Base-by-base conservation (phyloP, 2,329 filamentous ascomycete species). In the Arthrobotrys entomopaga region DNA sequence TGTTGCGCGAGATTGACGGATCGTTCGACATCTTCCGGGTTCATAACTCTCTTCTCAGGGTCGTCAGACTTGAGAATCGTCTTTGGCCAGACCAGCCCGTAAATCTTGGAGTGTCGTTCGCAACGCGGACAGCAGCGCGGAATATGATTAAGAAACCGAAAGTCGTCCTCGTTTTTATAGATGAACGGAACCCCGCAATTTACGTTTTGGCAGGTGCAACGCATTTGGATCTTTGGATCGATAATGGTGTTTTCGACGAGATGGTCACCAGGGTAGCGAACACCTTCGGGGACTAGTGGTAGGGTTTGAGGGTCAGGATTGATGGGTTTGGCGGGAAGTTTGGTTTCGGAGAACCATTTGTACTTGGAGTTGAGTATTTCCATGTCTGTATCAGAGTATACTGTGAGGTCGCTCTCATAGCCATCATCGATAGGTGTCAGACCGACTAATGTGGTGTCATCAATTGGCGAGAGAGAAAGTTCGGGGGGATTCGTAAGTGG, bases 21-120 rank as follows among this genome's bases (percentile, higher is more conserved):
- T 11, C 71, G 29, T 29, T 69, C 65, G n/a, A 75, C 71, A 22
- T 69, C 64, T 20, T 75, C 71, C 40, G 64, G 71, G 15, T 70
- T 75, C 71, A 75, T 70, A 16, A 75, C 52, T 34, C 71, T 34
- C 24, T 63, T 16, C 22, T 90, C 88, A 67, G 87, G 89, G 80
- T 98, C 95, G 19, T 86, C 81, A 15, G 88, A 87, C 24, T 90
- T 88, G 75, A 86, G 90, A 72, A 97, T 91, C 0, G 95, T 98
- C 84, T 99, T 97, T 4, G 95, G 95, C 95, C 95, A 99, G 67
- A 90, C 85, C 80, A 91, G 97, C 0, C 96, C 96, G 80, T 98
- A 99, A 0, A 99, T 83, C 83, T 96, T 98, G 15, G 91, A 96
- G 80, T 99, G 95, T 0, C 95, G 88, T 82, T 99, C 95, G 81